Conservation (phyloP, 2,329 filamentous ascomycete genomes). For the Talaromyces islandicus region DNA sequence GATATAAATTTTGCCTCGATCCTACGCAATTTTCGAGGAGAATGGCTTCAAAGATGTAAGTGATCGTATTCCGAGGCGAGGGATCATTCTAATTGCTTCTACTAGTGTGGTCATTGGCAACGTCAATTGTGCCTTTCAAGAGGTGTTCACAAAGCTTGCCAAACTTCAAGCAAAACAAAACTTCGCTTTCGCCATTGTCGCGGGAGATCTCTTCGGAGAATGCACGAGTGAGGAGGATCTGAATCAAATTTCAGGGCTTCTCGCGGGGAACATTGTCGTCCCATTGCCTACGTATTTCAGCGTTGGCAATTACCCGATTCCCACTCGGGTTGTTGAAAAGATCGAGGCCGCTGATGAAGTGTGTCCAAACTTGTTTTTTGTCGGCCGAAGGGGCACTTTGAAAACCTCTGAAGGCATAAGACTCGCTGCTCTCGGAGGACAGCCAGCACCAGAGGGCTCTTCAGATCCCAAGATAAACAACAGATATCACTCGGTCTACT, state of each 20-base stretch:
- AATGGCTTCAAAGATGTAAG: slow-evolving; percentile 56
- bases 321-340: slow-evolving; percentile 62
- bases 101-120: slow-evolving; percentile 67
- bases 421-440: slow-evolving; percentile 80
- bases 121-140: slow-evolving; percentile 69
- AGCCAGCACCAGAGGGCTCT: slow-evolving; percentile 50
- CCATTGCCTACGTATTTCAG: slow-evolving; percentile 89
- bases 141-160: slow-evolving; percentile 73
- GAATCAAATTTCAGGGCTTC: slow-evolving; percentile 57
- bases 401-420: slow-evolving; percentile 86
- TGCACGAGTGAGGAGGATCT: slow-evolving; percentile 45
- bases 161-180: slow-evolving; percentile 78
- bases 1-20: background rate
- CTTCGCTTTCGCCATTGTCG: slow-evolving; percentile 79
- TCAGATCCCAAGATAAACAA: slow-evolving; percentile 44
- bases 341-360: slow-evolving; percentile 68
- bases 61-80: background rate
- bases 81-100: slow-evolving; percentile 2
- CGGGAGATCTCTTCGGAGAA: slow-evolving; percentile 72
- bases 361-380: slow-evolving; percentile 83
- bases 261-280: slow-evolving; percentile 66
- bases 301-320: slow-evolving; percentile 67
- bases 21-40: background rate
- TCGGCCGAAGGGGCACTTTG: slow-evolving; percentile 78
- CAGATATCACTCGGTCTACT: slow-evolving; percentile 72